phyloP scores from a whole-genome alignment of 345 rosid species.

The Bruguiera parviflora region DNA sequence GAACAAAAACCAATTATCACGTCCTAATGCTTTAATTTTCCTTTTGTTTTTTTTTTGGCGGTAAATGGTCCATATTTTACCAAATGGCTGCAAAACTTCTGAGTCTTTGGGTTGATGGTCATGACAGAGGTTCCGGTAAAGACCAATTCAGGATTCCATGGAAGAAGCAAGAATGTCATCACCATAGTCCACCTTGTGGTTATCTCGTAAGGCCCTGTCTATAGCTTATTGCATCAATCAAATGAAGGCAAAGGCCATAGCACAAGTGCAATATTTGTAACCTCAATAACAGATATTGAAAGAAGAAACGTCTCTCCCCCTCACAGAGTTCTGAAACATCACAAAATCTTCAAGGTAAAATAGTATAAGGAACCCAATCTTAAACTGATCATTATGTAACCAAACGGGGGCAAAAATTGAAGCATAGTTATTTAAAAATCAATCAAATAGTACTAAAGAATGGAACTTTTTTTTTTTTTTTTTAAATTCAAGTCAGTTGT shows the following conservation, averaged over 20 bases:
- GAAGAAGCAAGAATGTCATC: constrained; percentile 68
- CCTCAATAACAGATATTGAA: too few relatives aligned
- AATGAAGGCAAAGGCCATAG: constrained; percentile 1
- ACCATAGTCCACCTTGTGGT: constrained; percentile 92
- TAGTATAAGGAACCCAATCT: too few relatives aligned
- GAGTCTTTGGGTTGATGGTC: constrained; percentile 74
- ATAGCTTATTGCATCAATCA: constrained; percentile 40
- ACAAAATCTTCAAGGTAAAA: too few relatives aligned
- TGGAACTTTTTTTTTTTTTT: too few relatives aligned
- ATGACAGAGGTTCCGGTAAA: constrained; percentile 78
- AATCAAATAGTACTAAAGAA: too few relatives aligned
- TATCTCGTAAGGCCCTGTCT: constrained; percentile 91
- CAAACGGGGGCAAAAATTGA: too few relatives aligned
- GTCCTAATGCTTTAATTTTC: background rate
- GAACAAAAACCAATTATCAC: background rate
- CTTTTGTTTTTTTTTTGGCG: background rate
- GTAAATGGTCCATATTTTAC: constrained; percentile 30
- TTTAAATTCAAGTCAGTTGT: too few relatives aligned
- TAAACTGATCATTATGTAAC: too few relatives aligned
- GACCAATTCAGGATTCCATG: constrained; percentile 80
- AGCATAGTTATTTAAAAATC: too few relatives aligned
- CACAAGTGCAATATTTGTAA: background rate
- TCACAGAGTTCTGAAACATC: too few relatives aligned
- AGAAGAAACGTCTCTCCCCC: too few relatives aligned
- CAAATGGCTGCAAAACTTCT: constrained; percentile 76